A percentile compares a stretch with the other conserved stretches of the same genome.
These are phyloP conservation scores for Mycena vitilis DNA, from an alignment of 768 basidiomycete species.

Conservation along the genomic window DNA sequence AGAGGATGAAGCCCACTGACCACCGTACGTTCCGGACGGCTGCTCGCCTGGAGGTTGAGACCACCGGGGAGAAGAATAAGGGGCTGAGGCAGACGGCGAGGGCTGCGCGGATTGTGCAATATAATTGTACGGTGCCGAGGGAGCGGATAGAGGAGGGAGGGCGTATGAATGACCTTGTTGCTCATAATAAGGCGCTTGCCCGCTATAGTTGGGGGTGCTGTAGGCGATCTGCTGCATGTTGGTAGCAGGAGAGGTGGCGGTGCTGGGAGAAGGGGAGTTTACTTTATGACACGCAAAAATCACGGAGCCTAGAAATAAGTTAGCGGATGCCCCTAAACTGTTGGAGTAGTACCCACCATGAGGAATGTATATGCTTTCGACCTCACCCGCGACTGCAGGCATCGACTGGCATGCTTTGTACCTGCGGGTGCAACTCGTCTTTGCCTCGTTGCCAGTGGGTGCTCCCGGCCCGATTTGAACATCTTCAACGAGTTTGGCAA, in stretches of 20 bases:
- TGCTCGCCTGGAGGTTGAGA: constrained; percentile 46
- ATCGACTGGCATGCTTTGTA: constrained; percentile 80
- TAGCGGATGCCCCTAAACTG: constrained; percentile 40
- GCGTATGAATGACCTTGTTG: constrained; percentile 48
- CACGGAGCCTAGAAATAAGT: constrained; percentile 64
- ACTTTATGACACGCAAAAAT: constrained; percentile 83
- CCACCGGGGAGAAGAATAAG: constrained; percentile 59
- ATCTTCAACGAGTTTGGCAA: constrained; percentile 72
- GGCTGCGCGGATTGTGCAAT: constrained; percentile 45
- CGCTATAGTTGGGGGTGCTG: constrained; percentile 49
- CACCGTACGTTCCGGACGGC: constrained; percentile 38
- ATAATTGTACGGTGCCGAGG: constrained; percentile 48
- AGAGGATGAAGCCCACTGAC: constrained; percentile 46
- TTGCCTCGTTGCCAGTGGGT: constrained; percentile 72
- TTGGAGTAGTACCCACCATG: constrained; percentile 68
- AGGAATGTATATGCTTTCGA: constrained; percentile 91
- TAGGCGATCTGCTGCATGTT: constrained; percentile 62
- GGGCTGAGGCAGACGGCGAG: constrained; percentile 42
- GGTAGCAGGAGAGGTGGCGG: constrained; percentile 50
- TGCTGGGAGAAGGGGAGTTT: constrained; percentile 55
- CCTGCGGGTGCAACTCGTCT: constrained; percentile 88
- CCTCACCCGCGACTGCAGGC: constrained; percentile 69
- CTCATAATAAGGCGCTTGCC: constrained; percentile 57
- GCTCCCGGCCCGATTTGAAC: constrained; percentile 69
- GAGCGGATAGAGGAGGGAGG: constrained; percentile 53